These are phyloP conservation scores for Phytophthora ohioensis DNA, from an alignment of 352 stramenopile species.

Conservation along the genomic window DNA sequence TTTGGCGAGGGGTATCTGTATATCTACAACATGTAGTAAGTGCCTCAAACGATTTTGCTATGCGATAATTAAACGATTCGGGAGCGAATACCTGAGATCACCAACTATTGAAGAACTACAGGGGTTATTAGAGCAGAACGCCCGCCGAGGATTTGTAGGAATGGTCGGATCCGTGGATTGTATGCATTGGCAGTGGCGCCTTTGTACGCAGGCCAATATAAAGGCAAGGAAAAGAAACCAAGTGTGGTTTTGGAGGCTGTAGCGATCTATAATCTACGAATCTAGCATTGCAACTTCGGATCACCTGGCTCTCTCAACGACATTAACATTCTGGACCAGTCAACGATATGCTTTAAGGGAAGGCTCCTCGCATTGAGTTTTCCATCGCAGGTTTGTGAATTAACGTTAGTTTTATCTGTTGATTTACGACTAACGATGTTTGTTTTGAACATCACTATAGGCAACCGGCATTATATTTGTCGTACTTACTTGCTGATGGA, in stretches of 20 bases:
- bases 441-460: background rate
- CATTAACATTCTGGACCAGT: slow-evolving; percentile 29
- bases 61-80: background rate
- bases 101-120: background rate
- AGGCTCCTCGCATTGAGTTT: background rate
- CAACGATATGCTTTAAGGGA: slow-evolving; percentile 3
- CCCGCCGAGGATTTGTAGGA: slow-evolving; percentile 3
- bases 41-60: background rate
- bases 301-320: slow-evolving; percentile 22
- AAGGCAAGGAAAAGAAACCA: slow-evolving; percentile 28
- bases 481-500: slow-evolving; percentile 21
- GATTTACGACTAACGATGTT: background rate
- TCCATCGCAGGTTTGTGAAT: background rate
- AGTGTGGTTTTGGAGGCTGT: slow-evolving; percentile 26
- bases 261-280: slow-evolving; percentile 17
- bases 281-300: slow-evolving; percentile 34
- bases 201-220: slow-evolving; percentile 8
- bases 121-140: background rate
- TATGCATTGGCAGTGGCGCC: slow-evolving; percentile 18
- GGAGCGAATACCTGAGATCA: background rate
- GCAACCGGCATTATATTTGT: slow-evolving; percentile 8
- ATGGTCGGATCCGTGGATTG: slow-evolving; percentile 15
- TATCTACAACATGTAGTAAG: too few relatives aligned
- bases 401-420: background rate
- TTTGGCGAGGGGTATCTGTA: too few relatives aligned